Conservation (phyloP, 2,329 filamentous ascomycete species). For the Neofusicoccum umdonicola region DNA sequence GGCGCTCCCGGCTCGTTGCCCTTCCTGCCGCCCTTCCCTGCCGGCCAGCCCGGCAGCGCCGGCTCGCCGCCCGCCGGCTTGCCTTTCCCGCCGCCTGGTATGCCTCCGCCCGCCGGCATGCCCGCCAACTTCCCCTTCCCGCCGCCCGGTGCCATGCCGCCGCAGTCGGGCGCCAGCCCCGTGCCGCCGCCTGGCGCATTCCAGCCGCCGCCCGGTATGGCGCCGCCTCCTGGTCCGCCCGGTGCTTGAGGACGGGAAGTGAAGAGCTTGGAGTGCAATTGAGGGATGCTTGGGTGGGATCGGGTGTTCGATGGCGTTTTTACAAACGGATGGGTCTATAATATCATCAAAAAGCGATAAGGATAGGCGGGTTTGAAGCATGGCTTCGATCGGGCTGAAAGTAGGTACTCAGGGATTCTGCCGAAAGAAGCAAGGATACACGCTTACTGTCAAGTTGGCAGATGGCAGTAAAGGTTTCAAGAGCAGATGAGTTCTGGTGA, state of each 20-base stretch:
- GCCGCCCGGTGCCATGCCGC: neutral
- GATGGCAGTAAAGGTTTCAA: neutral
- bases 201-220: slow-evolving; percentile 13
- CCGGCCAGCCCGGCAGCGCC: slow-evolving; percentile 16
- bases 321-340: neutral
- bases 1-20: slow-evolving; percentile 22
- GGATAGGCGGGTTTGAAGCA: neutral
- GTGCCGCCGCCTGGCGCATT: slow-evolving; percentile 12
- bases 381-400: neutral
- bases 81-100: slow-evolving; percentile 39
- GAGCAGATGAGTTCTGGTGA: neutral
- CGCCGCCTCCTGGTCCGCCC: neutral
- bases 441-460: neutral
- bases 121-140: slow-evolving; percentile 24
- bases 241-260: neutral
- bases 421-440: neutral
- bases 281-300: neutral
- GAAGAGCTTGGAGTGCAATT: neutral
- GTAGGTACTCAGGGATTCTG: neutral
- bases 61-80: slow-evolving; percentile 36
- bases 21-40: slow-evolving; percentile 27
- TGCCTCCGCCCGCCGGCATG: slow-evolving; percentile 26
- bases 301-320: slow-evolving; percentile 7
- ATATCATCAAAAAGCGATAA: slow-evolving; percentile 4
- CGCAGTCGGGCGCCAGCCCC: neutral